These are phyloP conservation scores for Phoma sp. DNA, from an alignment of 2,329 filamentous ascomycete species.

Conservation along the genomic window DNA sequence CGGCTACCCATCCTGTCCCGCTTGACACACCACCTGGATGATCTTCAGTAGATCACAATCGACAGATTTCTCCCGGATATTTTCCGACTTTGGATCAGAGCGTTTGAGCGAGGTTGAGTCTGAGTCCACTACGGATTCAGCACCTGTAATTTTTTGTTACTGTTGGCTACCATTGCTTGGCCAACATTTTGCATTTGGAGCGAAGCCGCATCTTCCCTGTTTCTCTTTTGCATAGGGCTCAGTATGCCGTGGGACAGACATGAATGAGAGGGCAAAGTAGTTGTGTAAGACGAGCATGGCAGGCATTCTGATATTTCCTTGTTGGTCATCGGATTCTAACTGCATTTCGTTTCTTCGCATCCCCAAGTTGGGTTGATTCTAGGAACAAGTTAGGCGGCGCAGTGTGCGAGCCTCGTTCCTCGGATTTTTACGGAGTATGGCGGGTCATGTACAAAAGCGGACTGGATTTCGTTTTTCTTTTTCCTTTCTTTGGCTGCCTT, in stretches of 20 bases:
- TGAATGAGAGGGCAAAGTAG: constrained; percentile 19
- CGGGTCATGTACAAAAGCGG: constrained; percentile 43
- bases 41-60: constrained; percentile 23
- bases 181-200: constrained; percentile 42
- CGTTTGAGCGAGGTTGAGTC: constrained; percentile 36
- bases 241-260: constrained; percentile 22
- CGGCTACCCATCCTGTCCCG: constrained; percentile 11
- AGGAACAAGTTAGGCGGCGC: constrained; percentile 23
- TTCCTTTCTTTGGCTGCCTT: constrained; percentile 3
- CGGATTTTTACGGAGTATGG: constrained; percentile 21
- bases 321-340: constrained; percentile 27
- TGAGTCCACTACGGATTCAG: constrained; percentile 22
- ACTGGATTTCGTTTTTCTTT: constrained; percentile 21
- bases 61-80: constrained; percentile 34
- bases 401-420: constrained; percentile 22
- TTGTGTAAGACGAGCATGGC: constrained; percentile 7
- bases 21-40: constrained; percentile 1
- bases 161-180: constrained; percentile 28
- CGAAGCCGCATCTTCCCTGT: constrained; percentile 39
- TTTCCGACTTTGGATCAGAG: constrained; percentile 39
- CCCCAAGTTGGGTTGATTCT: constrained; percentile 13
- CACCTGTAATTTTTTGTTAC: constrained; percentile 43
- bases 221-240: constrained; percentile 34
- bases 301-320: constrained; percentile 10
- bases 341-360: constrained; percentile 16